A percentile compares a stretch with the other conserved stretches of the same genome.
These are phyloP conservation scores for Populus simonii DNA, from an alignment of 345 rosid genomes.

Conservation along the genomic window DNA sequence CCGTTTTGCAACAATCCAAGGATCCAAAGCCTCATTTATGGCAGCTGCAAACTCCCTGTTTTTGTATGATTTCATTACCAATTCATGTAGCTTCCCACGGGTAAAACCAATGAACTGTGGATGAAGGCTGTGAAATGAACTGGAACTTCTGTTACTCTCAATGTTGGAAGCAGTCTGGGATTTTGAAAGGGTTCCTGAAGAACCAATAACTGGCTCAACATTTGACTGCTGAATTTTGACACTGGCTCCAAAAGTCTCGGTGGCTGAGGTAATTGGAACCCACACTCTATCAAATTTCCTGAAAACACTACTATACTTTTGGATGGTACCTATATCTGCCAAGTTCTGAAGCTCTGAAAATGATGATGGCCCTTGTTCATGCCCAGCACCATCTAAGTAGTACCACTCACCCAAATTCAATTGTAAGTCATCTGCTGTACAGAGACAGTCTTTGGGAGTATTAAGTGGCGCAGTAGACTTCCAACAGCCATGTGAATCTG, in stretches of 20 bases:
- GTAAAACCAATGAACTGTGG: slow-evolving; percentile 95
- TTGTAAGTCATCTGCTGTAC: slow-evolving; percentile 64
- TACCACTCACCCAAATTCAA: slow-evolving; percentile 97
- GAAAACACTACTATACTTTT: slow-evolving; percentile 72
- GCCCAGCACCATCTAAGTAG: slow-evolving; percentile 89
- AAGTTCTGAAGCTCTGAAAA: slow-evolving; percentile 70
- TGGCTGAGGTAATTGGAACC: slow-evolving; percentile 65
- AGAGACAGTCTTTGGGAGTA: slow-evolving; percentile 64
- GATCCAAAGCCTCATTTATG: slow-evolving; percentile 92
- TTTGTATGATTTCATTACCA: slow-evolving; percentile 95
- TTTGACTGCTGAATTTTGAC: slow-evolving; percentile 33
- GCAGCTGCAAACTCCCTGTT: slow-evolving; percentile 95
- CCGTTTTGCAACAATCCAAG: slow-evolving; percentile 92
- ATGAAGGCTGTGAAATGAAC: slow-evolving; percentile 60
- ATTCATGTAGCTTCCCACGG: slow-evolving; percentile 87
- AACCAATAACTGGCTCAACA: slow-evolving; percentile 35
- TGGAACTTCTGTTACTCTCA: slow-evolving; percentile 27
- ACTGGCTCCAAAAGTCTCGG: slow-evolving; percentile 40
- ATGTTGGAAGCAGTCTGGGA: slow-evolving; percentile 25
- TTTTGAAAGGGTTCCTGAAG: slow-evolving; percentile 36
- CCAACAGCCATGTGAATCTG: slow-evolving; percentile 43
- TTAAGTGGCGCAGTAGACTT: slow-evolving; percentile 42
- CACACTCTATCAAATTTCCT: slow-evolving; percentile 86
- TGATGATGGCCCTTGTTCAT: slow-evolving; percentile 79
- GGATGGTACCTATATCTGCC: slow-evolving; percentile 67